Percentiles rank a stretch among this genome's conserved stretches.
phyloP scores from a whole-genome alignment of 768 basidiomycete species.

The Macrolepiota dolichaula region DNA sequence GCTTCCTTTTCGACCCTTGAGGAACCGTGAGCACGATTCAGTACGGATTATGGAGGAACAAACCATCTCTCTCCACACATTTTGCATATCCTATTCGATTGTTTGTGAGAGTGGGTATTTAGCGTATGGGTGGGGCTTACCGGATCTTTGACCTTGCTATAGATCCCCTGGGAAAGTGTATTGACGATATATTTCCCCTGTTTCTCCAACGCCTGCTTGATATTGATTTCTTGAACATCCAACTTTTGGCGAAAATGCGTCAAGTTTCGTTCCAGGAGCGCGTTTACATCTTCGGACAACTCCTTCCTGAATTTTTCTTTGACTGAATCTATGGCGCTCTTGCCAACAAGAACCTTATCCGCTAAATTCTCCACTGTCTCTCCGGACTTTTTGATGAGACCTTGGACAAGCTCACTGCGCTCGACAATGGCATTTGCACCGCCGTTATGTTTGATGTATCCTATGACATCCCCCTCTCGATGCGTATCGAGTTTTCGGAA shows the following conservation, averaged over 20 bases:
- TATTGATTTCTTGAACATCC: constrained; percentile 11
- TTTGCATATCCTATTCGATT: constrained; percentile 4
- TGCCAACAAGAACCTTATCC: neutral
- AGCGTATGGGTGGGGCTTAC: constrained; percentile 18
- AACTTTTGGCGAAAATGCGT: constrained; percentile 27
- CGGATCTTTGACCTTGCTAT: constrained; percentile 40
- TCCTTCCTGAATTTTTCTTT: neutral
- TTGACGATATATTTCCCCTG: neutral
- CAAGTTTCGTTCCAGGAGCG: constrained; percentile 18
- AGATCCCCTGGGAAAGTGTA: constrained; percentile 24
- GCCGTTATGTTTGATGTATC: constrained; percentile 16
- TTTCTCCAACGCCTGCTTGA: neutral
- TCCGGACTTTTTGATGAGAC: constrained; percentile 25
- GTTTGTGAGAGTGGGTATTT: neutral
- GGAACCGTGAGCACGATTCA: too few relatives aligned
- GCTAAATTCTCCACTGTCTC: constrained; percentile 18
- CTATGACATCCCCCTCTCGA: neutral
- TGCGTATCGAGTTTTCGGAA: neutral
- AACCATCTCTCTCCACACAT: constrained; percentile 14
- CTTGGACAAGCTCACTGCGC: constrained; percentile 25
- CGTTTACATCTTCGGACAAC: neutral
- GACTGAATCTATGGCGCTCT: neutral
- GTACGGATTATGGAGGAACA: neutral
- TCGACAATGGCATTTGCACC: constrained; percentile 25
- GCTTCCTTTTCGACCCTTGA: constrained; percentile 47